Conservation (phyloP, 2,329 filamentous ascomycete species). For the Claviceps humidiphila region DNA sequence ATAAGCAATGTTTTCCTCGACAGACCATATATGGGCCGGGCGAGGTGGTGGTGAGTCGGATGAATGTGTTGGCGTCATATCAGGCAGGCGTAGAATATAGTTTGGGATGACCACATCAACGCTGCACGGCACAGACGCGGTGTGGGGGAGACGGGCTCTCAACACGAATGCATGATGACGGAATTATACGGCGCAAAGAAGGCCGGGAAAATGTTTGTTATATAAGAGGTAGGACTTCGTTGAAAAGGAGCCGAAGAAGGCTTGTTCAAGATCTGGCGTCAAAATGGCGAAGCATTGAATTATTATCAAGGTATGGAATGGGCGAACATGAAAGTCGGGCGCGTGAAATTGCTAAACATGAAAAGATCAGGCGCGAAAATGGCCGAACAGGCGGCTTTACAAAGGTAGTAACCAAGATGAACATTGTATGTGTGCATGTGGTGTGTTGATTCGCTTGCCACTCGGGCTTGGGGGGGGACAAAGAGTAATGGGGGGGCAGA, state of each 20-base stretch:
- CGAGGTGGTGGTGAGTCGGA: not conserved
- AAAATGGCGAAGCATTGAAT: not conserved
- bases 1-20: not conserved
- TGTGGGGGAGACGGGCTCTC: not conserved
- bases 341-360: no score
- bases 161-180: not conserved
- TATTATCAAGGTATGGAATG: no score
- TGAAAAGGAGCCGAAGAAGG: not conserved
- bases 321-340: no score
- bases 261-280: not conserved
- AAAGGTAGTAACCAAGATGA: conserved; percentile 1
- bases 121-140: not conserved
- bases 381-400: not conserved
- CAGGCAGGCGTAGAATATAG: not conserved
- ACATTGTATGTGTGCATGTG: not conserved
- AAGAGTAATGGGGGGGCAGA: not conserved
- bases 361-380: not conserved
- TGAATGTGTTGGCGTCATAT: not conserved
- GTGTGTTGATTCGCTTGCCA: not conserved
- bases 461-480: not conserved
- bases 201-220: not conserved
- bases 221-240: not conserved
- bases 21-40: not conserved
- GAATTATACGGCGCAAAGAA: not conserved
- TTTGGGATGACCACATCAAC: not conserved